Evolutionary conservation across 768 basidiomycete species (phyloP), one percentile per base, ranked within the genome.

Genomic region (Rhodotorula toruloides): DNA sequence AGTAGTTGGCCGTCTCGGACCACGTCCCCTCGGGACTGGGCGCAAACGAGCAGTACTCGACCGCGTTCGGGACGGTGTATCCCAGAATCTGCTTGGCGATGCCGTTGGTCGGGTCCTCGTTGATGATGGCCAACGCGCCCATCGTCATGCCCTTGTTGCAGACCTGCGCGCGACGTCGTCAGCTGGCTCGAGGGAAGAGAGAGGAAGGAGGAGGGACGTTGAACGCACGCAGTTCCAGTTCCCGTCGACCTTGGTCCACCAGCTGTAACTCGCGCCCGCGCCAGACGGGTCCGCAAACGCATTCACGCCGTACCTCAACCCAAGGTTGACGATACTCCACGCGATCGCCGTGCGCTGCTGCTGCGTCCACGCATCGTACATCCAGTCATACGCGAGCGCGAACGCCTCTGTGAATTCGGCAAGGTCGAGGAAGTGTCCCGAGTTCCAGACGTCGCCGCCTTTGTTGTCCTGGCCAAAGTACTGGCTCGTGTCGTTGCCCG

Each of bases 371-470:
- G 83, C 80, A 59, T 91, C 87, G 77, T 96, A 87, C 39, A 98
- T 75, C 96, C 96, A 99, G 76, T 99, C 96, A 74, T 98, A 99
- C 3, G 87, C 94, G 68, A 92, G 88, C 37, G 83, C 96, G 74
- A 87, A 98, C 9, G 90, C 92, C 32, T 87, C 85, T 25, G 85
- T 85, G 70, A 96, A 82, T 77, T 97, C 94, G n/a, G 87, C 93
- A 27, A 77, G 54, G 76, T 94, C 94, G 52, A 98, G 86, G 84
- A 97, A 98, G 79, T 99, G 96, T 2, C 53, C 68, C 19, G 86
- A 81, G 79, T 98, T 96, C 96, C 94, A 99, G 74, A 84, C 82
- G 61, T 80, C 80, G 58, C 80, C 80, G 59, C 78, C n/a, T n/a
- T 46, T 46, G 21, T 16, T 46, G 8, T 21, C 78, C 6, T 84